Evolutionary conservation across 352 stramenopile species (phyloP).

Genomic region (Phytophthora multivora): DNA sequence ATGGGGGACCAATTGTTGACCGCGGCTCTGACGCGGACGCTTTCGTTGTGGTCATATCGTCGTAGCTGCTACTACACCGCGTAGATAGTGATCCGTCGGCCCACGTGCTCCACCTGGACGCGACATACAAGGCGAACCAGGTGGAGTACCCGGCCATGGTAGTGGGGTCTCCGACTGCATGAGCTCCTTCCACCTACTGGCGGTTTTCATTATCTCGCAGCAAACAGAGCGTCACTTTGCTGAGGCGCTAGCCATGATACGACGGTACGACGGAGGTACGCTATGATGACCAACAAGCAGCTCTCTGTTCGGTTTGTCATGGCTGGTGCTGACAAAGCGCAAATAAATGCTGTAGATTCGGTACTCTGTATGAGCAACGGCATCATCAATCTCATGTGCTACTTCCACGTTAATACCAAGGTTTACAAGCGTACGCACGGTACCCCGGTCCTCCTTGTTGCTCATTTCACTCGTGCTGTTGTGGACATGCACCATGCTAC

Average conservation of each 20-base stretch:
- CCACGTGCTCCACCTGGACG: conserved; percentile 5
- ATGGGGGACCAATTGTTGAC: neutral
- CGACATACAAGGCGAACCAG: conserved; percentile 27
- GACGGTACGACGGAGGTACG: too few species aligned
- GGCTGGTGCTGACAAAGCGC: conserved; percentile 3
- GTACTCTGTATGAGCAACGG: conserved; percentile 3
- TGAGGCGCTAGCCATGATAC: neutral
- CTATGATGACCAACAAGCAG: too few species aligned
- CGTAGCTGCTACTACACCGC: neutral
- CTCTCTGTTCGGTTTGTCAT: neutral
- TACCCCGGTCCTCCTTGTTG: neutral
- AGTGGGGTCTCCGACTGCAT: conserved; percentile 24
- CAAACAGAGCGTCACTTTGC: conserved; percentile 4
- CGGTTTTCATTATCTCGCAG: conserved; percentile 18
- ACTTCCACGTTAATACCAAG: neutral
- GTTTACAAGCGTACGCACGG: neutral
- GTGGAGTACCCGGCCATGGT: conserved; percentile 8
- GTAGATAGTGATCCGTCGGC: neutral
- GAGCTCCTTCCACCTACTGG: conserved; percentile 23
- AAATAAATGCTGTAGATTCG: neutral
- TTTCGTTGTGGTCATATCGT: neutral
- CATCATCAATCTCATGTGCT: conserved; percentile 2
- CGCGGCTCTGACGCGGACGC: neutral
- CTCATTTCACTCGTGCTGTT: neutral
- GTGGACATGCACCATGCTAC: conserved; percentile 1